These are phyloP conservation scores for Microbotryum saponariae DNA, from an alignment of 1,284 basidiomycete genomes.

Conservation along the genomic window DNA sequence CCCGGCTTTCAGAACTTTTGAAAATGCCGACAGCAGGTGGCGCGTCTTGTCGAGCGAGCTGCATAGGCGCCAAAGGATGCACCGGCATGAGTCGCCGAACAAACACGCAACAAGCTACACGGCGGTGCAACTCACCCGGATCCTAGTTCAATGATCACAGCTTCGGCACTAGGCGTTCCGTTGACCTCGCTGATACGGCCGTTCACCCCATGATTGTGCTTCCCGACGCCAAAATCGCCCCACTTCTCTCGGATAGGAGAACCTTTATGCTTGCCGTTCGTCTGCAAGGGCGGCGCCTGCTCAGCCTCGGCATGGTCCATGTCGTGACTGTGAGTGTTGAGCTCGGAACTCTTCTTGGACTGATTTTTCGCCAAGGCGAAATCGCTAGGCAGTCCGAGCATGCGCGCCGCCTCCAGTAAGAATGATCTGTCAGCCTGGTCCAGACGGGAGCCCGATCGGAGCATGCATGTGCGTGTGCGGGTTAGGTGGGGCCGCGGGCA, in stretches of 20 bases:
- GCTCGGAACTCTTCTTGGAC: not conserved
- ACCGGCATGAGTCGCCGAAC: not conserved
- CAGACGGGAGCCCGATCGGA: too few species aligned
- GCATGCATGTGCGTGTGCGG: too few species aligned
- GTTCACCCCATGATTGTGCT: constrained; percentile 34
- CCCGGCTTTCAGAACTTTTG: constrained; percentile 40
- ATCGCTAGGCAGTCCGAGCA: constrained; percentile 24
- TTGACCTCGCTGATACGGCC: constrained; percentile 6
- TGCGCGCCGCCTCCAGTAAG: not conserved
- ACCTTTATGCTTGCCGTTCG: constrained; percentile 16
- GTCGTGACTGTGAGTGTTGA: too few species aligned
- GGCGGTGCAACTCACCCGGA: constrained; percentile 23
- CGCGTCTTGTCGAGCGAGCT: constrained; percentile 86
- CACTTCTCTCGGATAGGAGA: not conserved
- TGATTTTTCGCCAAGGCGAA: too few species aligned
- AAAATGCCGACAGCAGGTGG: constrained; percentile 69
- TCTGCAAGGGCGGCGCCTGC: constrained; percentile 7
- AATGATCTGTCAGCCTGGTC: not conserved
- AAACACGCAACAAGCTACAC: not conserved
- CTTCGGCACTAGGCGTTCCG: constrained; percentile 4
- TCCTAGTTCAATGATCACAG: constrained; percentile 34
- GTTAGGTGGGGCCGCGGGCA: too few species aligned
- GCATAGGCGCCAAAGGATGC: constrained; percentile 18
- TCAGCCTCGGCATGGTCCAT: not conserved
- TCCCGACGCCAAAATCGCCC: constrained; percentile 25